Evolutionary conservation across 805 yeast genomes (phyloP), one percentile per base, ranked within the genome.

Genomic region (Brettanomyces bruxellensis): DNA sequence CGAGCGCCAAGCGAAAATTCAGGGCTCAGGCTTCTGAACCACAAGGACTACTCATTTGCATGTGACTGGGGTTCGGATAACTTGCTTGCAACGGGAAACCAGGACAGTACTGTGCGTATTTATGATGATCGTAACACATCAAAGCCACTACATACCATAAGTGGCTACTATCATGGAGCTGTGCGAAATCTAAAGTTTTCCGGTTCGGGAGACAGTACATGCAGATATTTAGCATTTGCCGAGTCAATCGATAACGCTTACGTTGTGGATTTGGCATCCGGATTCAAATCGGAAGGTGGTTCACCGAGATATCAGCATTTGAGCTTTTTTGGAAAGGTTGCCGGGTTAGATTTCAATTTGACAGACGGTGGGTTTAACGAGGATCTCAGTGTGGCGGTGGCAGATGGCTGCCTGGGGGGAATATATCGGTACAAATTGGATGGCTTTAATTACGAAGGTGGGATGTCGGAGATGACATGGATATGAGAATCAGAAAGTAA

Each of bases 181-280:
- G 71, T 79, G 9, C 57, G 84, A 38, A 75, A 76, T 51, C 67
- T 79, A 49, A 67, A 68, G 49, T 79, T 78, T 55, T 73, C 76
- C 54, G 54, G 61, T 9, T 78, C 82, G 2, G 37, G 44, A 22
- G 32, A 28, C 32, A 7, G 32, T 9, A 14, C 12, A 25, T 18
- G 25, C n/a, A 65, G 67, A 8, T 68, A 61, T 49, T 52, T 80
- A 8, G 68, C 73, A 11, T 75, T 79, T 71, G 81, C 80, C 3
- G 85, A 80, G 52, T 71, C 78, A 34, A 66, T 78, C 45, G 86
- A 80, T 54, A 77, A 75, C 52, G 75, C 75, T 5, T 80, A 81
- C 11, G 52, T 79, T 2, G 53, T 78, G 9, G 70, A 70, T 47
- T 52, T 73, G 46, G 37, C 50, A 13, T 34, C 45, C 5, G 22